phyloP scores from a whole-genome alignment of 2,329 filamentous ascomycete genomes.

The Colletotrichum gloeosporioides region DNA sequence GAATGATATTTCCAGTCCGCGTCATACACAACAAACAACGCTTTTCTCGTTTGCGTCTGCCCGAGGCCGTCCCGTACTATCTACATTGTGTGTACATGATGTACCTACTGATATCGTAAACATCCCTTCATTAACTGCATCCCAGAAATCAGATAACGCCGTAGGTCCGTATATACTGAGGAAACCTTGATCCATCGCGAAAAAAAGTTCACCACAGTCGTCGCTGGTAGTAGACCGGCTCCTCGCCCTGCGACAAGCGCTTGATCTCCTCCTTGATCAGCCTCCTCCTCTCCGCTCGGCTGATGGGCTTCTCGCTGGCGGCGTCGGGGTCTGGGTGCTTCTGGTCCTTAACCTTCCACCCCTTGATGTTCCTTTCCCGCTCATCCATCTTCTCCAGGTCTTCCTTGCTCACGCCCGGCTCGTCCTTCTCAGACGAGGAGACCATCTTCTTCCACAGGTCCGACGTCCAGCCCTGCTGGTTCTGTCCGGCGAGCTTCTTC shows the following conservation, averaged over 20 bases:
- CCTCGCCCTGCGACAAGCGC: constrained; percentile 48
- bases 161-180: neutral
- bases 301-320: constrained; percentile 52
- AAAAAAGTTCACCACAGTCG: constrained; percentile 50
- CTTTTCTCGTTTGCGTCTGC: neutral
- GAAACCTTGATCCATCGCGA: neutral
- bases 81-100: neutral
- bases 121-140: neutral
- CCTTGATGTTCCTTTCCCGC: constrained; percentile 23
- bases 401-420: constrained; percentile 1
- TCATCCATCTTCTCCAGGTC: constrained; percentile 28
- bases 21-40: neutral
- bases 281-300: constrained; percentile 57
- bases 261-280: constrained; percentile 64
- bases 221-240: constrained; percentile 59
- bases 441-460: constrained; percentile 13
- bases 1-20: neutral
- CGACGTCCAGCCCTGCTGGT: constrained; percentile 16
- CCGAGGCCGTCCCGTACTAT: neutral
- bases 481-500: constrained; percentile 16
- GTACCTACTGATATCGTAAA: neutral
- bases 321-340: constrained; percentile 39
- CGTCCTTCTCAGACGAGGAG: neutral
- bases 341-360: constrained; percentile 24
- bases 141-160: constrained; percentile 2